Percentiles rank a stretch among this genome's conserved stretches.
These are phyloP conservation scores for Aspergillus neotritici DNA, from an alignment of 2,329 filamentous ascomycete genomes.

Conservation along the genomic window DNA sequence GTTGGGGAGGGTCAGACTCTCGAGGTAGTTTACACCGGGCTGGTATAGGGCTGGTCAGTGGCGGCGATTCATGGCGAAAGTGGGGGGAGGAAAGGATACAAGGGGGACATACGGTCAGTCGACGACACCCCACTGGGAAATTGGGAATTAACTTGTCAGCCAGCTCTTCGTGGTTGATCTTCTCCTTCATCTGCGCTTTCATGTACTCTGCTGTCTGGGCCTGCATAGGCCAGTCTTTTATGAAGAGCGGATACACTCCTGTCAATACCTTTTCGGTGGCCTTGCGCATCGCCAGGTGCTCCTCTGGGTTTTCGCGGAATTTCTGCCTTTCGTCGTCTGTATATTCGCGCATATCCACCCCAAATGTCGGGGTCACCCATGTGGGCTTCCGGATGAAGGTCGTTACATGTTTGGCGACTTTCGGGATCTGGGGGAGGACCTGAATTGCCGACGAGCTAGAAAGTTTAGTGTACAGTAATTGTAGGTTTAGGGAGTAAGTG, in stretches of 20 bases:
- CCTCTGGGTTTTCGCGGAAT: conserved; percentile 10
- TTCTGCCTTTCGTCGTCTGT: conserved; percentile 15
- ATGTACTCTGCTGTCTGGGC: not conserved
- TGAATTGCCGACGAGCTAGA: too few relatives aligned
- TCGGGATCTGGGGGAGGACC: conserved; percentile 2
- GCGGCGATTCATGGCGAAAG: not conserved
- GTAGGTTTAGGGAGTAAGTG: too few relatives aligned
- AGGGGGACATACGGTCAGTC: conserved; percentile 24
- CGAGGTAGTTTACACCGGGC: conserved; percentile 40
- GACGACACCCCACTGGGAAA: conserved; percentile 39
- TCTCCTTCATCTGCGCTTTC: conserved; percentile 27
- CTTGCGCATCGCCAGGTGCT: conserved; percentile 13
- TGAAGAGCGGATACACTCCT: conserved; percentile 9
- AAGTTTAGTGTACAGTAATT: too few relatives aligned
- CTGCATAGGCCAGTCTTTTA: conserved; percentile 1
- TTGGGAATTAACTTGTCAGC: conserved; percentile 43
- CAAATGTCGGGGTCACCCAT: conserved; percentile 17
- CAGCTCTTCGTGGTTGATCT: conserved; percentile 35
- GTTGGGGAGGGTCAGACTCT: conserved; percentile 40
- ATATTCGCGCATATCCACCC: conserved; percentile 2
- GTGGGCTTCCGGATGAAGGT: conserved; percentile 20
- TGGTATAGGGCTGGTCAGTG: not conserved
- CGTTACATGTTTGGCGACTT: conserved; percentile 18
- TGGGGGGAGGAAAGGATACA: too few relatives aligned
- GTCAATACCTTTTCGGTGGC: conserved; percentile 15